These are phyloP conservation scores for Paratinospora sagittata DNA, from an alignment of 164 flowering plant genomes.

Conservation along the genomic window DNA sequence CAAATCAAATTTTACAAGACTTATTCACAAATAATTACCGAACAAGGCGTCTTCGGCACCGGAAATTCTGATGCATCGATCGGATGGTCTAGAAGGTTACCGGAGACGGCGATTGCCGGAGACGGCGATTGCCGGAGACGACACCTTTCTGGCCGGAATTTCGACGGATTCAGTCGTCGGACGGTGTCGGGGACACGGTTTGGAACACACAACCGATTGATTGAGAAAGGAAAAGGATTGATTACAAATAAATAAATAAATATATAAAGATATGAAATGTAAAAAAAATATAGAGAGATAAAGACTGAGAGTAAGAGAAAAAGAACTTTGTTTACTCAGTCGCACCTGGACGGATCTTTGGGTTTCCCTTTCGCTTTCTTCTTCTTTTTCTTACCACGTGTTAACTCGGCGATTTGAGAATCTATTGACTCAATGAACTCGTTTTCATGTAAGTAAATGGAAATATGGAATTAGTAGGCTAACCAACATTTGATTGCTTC, in stretches of 20 bases:
- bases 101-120: background rate
- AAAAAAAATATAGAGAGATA: background rate
- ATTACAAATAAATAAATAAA: background rate
- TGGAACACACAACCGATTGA: conserved; percentile 3
- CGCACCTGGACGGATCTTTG: background rate
- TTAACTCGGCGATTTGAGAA: no score
- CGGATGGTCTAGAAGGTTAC: background rate
- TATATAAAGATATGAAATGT: background rate
- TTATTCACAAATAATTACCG: background rate
- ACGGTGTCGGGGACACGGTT: background rate
- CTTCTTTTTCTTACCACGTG: no score
- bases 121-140: no score
- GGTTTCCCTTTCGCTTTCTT: no score
- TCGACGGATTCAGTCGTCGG: background rate
- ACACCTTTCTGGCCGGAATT: background rate
- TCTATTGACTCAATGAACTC: background rate
- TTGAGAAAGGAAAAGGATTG: background rate
- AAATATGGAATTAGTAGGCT: no score
- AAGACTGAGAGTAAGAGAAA: background rate
- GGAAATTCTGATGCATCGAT: conserved; percentile 1
- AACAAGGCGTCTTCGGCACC: background rate
- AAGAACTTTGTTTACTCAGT: conserved; percentile 2
- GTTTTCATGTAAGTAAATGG: no score
- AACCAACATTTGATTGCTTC: no score
- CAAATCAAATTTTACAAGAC: background rate